phyloP scores from a whole-genome alignment of 2,329 filamentous ascomycete species.

The Sclerotinia borealis region DNA sequence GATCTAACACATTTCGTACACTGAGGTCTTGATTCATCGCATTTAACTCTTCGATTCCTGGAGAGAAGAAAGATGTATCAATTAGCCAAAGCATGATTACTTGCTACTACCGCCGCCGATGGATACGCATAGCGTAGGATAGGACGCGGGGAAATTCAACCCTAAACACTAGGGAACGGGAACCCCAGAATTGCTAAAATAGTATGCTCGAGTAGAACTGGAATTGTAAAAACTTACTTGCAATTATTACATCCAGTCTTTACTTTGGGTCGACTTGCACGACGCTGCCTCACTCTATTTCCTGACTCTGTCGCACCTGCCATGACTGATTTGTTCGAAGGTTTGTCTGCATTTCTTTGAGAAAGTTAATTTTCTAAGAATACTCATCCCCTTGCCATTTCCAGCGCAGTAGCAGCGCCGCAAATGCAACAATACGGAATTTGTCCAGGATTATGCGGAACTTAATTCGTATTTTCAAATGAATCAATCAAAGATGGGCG shows the following conservation, averaged over 20 bases:
- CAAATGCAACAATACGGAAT: not conserved
- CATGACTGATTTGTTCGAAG: conserved; percentile 6
- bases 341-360: conserved; percentile 1
- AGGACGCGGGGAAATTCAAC: conserved; percentile 7
- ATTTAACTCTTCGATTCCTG: conserved; percentile 58
- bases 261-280: conserved; percentile 43
- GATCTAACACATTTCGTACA: conserved; percentile 56
- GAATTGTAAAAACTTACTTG: conserved; percentile 46
- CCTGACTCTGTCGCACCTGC: not conserved
- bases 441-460: not conserved
- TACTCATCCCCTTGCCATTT: not conserved
- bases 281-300: conserved; percentile 15
- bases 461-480: not conserved
- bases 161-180: not conserved
- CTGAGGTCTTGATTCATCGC: conserved; percentile 55
- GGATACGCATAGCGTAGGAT: not conserved
- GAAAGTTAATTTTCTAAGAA: not conserved
- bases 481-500: not conserved
- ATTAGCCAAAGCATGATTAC: conserved; percentile 3
- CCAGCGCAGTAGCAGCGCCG: not conserved
- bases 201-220: conserved; percentile 18
- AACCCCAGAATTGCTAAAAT: conserved; percentile 4
- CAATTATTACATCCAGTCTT: conserved; percentile 62
- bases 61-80: not conserved
- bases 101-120: not conserved